These are phyloP conservation scores for Aspergillus latus DNA, from an alignment of 2,329 filamentous ascomycete species.

Conservation along the genomic window DNA sequence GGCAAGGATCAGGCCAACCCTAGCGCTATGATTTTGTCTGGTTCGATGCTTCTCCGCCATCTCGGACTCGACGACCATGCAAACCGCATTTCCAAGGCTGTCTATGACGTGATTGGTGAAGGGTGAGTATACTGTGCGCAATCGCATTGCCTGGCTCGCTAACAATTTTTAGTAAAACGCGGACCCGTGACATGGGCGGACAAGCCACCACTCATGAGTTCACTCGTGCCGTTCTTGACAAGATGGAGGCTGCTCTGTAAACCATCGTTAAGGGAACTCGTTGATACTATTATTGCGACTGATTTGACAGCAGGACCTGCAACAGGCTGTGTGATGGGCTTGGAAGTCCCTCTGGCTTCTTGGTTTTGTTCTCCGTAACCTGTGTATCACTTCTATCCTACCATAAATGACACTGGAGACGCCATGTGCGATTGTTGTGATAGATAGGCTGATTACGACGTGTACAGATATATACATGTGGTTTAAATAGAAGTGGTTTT, in stretches of 20 bases:
- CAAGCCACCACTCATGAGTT: slow-evolving; percentile 88
- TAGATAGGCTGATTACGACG: slow-evolving; percentile 15
- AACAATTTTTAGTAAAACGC: slow-evolving; percentile 64
- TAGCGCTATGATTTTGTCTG: slow-evolving; percentile 89
- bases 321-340: slow-evolving; percentile 18
- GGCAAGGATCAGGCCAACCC: slow-evolving; percentile 99
- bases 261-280: slow-evolving; percentile 18
- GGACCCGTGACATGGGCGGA: slow-evolving; percentile 96
- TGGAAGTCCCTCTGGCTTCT: slow-evolving; percentile 15
- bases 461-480: slow-evolving; percentile 20
- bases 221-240: slow-evolving; percentile 87
- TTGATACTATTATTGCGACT: slow-evolving; percentile 17
- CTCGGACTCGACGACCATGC: slow-evolving; percentile 96
- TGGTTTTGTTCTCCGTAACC: slow-evolving; percentile 22
- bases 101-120: slow-evolving; percentile 80
- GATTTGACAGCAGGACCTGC: slow-evolving; percentile 27
- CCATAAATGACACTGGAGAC: slow-evolving; percentile 23
- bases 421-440: slow-evolving; percentile 20
- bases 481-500: slow-evolving; percentile 13
- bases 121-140: slow-evolving; percentile 60
- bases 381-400: slow-evolving; percentile 33
- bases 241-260: slow-evolving; percentile 79
- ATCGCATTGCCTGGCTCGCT: slow-evolving; percentile 31
- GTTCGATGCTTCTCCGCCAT: slow-evolving; percentile 96
- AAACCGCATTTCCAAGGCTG: slow-evolving; percentile 87